Conservation (phyloP, 768 basidiomycete genomes). For the Candolleomyces efflorescens region DNA sequence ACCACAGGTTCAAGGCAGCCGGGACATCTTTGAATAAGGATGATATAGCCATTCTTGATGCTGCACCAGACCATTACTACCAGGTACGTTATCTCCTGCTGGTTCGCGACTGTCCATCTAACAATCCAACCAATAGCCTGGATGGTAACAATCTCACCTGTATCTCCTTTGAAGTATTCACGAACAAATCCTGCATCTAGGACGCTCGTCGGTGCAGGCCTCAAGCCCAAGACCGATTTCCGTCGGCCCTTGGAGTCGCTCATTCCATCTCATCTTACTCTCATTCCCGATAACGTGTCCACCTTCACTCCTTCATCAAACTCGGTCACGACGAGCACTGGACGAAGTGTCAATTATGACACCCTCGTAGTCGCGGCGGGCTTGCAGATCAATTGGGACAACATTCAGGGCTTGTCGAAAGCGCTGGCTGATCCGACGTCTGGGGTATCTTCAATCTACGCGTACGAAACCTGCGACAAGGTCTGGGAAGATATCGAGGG, state of each 20-base stretch:
- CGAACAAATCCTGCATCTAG: slow-evolving; percentile 29
- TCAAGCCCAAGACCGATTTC: slow-evolving; percentile 66
- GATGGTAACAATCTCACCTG: slow-evolving; percentile 57
- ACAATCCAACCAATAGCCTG: slow-evolving; percentile 53
- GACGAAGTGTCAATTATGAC: slow-evolving; percentile 75
- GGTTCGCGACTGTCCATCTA: not conserved
- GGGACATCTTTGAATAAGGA: slow-evolving; percentile 63
- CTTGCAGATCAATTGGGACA: slow-evolving; percentile 80
- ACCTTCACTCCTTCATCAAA: slow-evolving; percentile 75
- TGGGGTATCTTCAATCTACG: slow-evolving; percentile 91
- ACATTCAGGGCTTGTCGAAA: slow-evolving; percentile 64
- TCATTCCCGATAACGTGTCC: slow-evolving; percentile 66
- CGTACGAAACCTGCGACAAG: slow-evolving; percentile 86
- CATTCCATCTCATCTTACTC: slow-evolving; percentile 69
- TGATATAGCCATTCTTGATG: slow-evolving; percentile 86
- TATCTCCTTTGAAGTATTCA: not conserved
- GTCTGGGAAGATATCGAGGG: slow-evolving; percentile 79
- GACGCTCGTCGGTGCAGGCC: slow-evolving; percentile 91
- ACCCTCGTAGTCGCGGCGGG: slow-evolving; percentile 86
- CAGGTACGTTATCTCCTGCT: slow-evolving; percentile 43
- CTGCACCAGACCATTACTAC: slow-evolving; percentile 80
- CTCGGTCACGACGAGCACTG: slow-evolving; percentile 66
- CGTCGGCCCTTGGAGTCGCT: slow-evolving; percentile 62
- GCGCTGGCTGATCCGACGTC: slow-evolving; percentile 76
- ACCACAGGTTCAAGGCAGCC: slow-evolving; percentile 68